phyloP scores from a whole-genome alignment of 495 filamentous ascomycete species.

The Astrothelium macrocarpum region DNA sequence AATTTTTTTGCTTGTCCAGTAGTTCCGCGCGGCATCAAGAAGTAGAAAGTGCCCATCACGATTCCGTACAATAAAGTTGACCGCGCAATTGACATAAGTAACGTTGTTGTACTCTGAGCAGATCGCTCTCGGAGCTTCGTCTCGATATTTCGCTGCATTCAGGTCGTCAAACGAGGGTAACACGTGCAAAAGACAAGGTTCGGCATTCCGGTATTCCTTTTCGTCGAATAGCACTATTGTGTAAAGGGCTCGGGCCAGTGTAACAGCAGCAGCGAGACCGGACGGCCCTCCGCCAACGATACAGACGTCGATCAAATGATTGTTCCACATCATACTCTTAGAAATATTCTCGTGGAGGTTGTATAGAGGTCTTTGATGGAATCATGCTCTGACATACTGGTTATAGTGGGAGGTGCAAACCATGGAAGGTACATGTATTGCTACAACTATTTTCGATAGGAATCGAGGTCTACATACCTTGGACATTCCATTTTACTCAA shows the following conservation, averaged over 20 bases:
- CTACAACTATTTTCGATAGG: too few relatives aligned
- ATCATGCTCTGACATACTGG: too few relatives aligned
- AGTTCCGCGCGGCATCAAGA: constrained; percentile 14
- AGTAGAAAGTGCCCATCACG: not conserved
- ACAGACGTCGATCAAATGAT: constrained; percentile 41
- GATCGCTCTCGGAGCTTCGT: constrained; percentile 26
- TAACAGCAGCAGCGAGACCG: constrained; percentile 41
- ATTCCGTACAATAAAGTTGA: not conserved
- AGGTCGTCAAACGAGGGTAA: constrained; percentile 38
- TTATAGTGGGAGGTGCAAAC: too few relatives aligned
- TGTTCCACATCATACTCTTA: too few relatives aligned
- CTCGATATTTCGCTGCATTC: constrained; percentile 15
- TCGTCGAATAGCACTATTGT: constrained; percentile 43
- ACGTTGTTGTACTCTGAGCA: constrained; percentile 36
- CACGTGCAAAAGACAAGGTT: constrained; percentile 42
- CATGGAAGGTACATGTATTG: too few relatives aligned
- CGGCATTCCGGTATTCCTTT: constrained; percentile 41
- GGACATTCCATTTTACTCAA: too few relatives aligned
- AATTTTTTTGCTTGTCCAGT: constrained; percentile 39
- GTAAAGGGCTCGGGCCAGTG: constrained; percentile 41
- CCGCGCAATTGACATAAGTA: not conserved
- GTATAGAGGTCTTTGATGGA: too few relatives aligned
- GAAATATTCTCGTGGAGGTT: too few relatives aligned
- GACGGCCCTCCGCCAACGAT: constrained; percentile 51
- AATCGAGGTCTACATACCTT: too few relatives aligned